Conservation (phyloP, 257 asterid genomes). For the Plantago elongata region DNA sequence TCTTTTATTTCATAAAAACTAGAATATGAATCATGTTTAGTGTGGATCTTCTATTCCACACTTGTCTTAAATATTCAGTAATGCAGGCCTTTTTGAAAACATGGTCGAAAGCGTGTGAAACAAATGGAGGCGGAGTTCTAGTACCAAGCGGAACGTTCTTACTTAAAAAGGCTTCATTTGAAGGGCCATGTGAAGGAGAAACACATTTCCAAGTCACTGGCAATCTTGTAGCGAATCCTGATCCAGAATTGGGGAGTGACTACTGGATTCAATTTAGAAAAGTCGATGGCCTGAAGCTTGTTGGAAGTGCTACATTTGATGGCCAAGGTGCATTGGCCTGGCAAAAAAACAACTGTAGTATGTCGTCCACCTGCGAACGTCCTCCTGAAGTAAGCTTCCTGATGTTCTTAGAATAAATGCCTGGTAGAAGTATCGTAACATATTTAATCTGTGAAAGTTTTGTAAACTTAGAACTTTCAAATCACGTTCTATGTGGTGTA, state of each 20-base stretch:
- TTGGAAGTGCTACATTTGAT: constrained; percentile 21
- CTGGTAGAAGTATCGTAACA: no score
- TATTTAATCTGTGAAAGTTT: no score
- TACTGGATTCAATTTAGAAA: constrained; percentile 16
- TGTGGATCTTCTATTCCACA: neutral
- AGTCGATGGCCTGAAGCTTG: neutral
- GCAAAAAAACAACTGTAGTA: neutral
- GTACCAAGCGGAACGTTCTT: constrained; percentile 43
- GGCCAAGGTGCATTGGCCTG: constrained; percentile 30
- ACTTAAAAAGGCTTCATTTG: constrained; percentile 20
- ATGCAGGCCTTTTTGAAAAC: constrained; percentile 37
- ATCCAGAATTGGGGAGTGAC: neutral
- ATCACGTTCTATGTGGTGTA: neutral
- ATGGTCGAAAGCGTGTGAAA: constrained; percentile 49
- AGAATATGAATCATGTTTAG: constrained; percentile 14
- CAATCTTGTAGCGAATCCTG: constrained; percentile 13
- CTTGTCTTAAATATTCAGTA: neutral
- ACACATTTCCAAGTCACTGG: constrained; percentile 10
- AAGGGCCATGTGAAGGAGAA: constrained; percentile 37
- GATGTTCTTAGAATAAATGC: no score
- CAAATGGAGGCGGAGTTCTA: constrained; percentile 25
- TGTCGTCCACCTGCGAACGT: neutral
- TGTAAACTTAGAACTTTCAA: no score
- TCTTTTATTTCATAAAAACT: no score
- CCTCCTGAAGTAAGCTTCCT: constrained; percentile 10